Evolutionary conservation across 2,329 filamentous ascomycete species (phyloP).

Genomic region (Dothistroma pini): DNA sequence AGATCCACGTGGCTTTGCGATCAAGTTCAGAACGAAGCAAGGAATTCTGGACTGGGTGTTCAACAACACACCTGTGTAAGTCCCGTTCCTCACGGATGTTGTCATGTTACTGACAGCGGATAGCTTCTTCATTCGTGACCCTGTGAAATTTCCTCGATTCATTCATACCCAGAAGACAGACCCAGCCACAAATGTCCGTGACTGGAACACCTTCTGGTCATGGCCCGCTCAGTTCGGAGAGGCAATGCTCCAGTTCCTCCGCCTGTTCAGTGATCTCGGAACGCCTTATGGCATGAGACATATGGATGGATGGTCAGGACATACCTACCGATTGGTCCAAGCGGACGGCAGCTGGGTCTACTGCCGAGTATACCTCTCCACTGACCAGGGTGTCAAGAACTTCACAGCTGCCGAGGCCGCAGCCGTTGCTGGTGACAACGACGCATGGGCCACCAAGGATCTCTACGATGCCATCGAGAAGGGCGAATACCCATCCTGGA

Average conservation of each 20-base stretch:
- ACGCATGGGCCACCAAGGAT: slow-evolving; percentile 50
- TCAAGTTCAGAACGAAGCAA: slow-evolving; percentile 50
- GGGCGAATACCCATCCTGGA: slow-evolving; percentile 44
- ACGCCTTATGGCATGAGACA: slow-evolving; percentile 44
- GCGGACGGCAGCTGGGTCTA: slow-evolving; percentile 49
- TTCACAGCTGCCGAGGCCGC: slow-evolving; percentile 47
- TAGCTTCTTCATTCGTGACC: slow-evolving; percentile 45
- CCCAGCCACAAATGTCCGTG: slow-evolving; percentile 35
- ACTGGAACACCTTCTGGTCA: slow-evolving; percentile 42
- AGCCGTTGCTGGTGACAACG: slow-evolving; percentile 46
- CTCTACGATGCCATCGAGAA: slow-evolving; percentile 45
- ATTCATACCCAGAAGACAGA: slow-evolving; percentile 40
- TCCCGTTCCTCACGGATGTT: neutral
- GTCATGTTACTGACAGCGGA: slow-evolving; percentile 2
- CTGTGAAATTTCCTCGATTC: slow-evolving; percentile 42
- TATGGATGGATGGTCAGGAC: slow-evolving; percentile 20
- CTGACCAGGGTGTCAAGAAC: slow-evolving; percentile 48
- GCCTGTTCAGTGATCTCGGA: slow-evolving; percentile 50
- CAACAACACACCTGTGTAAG: slow-evolving; percentile 21
- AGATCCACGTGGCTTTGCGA: slow-evolving; percentile 48
- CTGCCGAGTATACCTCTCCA: slow-evolving; percentile 21
- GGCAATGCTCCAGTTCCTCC: slow-evolving; percentile 49
- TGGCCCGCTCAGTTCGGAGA: slow-evolving; percentile 47
- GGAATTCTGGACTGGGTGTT: slow-evolving; percentile 31
- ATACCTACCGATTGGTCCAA: slow-evolving; percentile 39